phyloP scores from a whole-genome alignment of 108 stramenopile genomes.

The Discostella pseudostelligera region DNA sequence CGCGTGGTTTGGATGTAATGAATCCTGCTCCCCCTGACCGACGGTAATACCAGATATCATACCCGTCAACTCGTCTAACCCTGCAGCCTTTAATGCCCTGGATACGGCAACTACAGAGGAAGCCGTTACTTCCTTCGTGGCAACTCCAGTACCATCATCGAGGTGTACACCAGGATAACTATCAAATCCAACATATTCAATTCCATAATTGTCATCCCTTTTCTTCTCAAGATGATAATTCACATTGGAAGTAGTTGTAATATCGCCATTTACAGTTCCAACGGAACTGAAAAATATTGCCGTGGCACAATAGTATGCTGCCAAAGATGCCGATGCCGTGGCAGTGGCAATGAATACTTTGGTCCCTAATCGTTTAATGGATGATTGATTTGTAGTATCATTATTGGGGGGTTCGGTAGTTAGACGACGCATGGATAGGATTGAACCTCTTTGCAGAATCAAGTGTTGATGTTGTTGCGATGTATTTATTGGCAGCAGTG shows the following conservation, averaged over 20 bases:
- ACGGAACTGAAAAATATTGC: conserved; percentile 13
- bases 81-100: conserved; percentile 35
- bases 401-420: background rate
- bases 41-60: conserved; percentile 17
- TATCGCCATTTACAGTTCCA: background rate
- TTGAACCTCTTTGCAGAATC: background rate
- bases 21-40: conserved; percentile 12
- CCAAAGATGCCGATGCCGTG: conserved; percentile 31
- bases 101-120: conserved; percentile 19
- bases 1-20: conserved; percentile 34
- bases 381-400: background rate
- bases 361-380: background rate
- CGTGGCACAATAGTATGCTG: conserved; percentile 31
- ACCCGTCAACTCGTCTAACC: conserved; percentile 37
- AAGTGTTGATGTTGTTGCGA: background rate
- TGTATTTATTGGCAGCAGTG: background rate
- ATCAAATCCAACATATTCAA: conserved; percentile 44
- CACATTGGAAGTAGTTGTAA: conserved; percentile 6
- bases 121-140: conserved; percentile 25
- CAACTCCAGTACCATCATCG: conserved; percentile 32
- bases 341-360: conserved; percentile 34
- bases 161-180: conserved; percentile 24
- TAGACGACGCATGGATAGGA: conserved; percentile 1
- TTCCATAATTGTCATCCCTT: conserved; percentile 47
- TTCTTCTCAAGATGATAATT: conserved; percentile 23